Evolutionary conservation across 2,329 filamentous ascomycete genomes (phyloP), one percentile per base, ranked within the genome.

Genomic region (Aureobasidium vineae): DNA sequence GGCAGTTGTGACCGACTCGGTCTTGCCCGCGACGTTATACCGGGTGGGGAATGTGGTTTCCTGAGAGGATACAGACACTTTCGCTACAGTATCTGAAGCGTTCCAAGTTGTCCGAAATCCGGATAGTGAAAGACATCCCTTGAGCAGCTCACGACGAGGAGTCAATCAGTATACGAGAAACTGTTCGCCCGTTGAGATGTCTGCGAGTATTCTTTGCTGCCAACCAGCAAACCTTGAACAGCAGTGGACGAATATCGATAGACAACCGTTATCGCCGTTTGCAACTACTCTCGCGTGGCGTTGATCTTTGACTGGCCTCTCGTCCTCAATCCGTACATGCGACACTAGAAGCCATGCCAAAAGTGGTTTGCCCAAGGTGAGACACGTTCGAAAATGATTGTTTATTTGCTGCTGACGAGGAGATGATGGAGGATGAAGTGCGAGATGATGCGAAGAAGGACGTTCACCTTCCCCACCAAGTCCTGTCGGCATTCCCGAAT

Each of bases 341-440:
- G 10, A 28, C 47, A 38, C 47, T 53, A 41, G 19, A 21, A 5
- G 23, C 15, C 11, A 38, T 31, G 0, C 60, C 47, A 52, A 11
- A 63, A 43, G 7, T 26, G 36, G 60, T 43, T 19, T 8, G 5
- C 16, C 3, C 7, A 33, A 33, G 5, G 31, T 63, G 47, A 63
- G 60, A 63, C 60, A 63, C n/a, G 47, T 53, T 63, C 45, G 49
- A 53, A 52, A 53, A 53, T 28, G 56, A 47, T 36, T 47, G 54
- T 60, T 59, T 59, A 6, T 5, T 43, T 60, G 40, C 36, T 31
- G n/a, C 16, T 26, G 19, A 16, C 13, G 60, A 41, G n/a, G 57
- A 45, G 60, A 52, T 50, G 45, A 63, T 63, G 59, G 40, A 33
- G 21, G 31, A 63, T n/a, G 45, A 50, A 49, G 19, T 21, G 28